Percentiles rank a stretch among this genome's conserved stretches.
Evolutionary conservation across 441 rosid genomes (phyloP).

Genomic region (Pelargonium cotyledonis): DNA sequence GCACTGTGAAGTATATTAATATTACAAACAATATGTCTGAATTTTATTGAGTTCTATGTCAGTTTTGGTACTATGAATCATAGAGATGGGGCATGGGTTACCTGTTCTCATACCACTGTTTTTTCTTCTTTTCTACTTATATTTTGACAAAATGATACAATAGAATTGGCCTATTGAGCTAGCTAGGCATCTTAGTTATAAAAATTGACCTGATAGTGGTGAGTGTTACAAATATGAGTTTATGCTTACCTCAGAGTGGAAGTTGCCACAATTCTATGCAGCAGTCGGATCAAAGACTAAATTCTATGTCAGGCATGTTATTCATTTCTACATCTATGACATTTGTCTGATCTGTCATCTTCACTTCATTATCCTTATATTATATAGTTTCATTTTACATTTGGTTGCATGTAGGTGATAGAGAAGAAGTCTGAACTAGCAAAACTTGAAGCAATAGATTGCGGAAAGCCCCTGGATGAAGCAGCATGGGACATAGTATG

Average conservation of each 20-base stretch:
- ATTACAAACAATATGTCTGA: too few species aligned
- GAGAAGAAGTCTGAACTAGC: slow-evolving; percentile 73
- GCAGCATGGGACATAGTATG: slow-evolving; percentile 88
- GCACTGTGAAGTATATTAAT: too few species aligned
- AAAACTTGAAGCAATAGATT: slow-evolving; percentile 81
- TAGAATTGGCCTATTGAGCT: background rate
- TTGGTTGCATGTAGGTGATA: slow-evolving; percentile 44
- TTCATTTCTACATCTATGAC: background rate
- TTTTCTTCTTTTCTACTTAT: background rate
- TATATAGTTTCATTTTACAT: slow-evolving; percentile 5
- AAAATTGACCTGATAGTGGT: background rate
- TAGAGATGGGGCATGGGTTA: too few species aligned
- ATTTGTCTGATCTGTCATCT: background rate
- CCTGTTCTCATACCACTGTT: background rate
- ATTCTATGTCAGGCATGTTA: background rate
- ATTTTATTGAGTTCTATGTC: too few species aligned
- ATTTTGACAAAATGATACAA: background rate
- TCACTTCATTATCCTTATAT: background rate
- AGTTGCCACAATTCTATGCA: background rate
- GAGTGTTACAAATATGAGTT: background rate
- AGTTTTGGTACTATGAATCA: too few species aligned
- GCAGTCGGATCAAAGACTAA: background rate
- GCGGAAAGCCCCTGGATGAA: slow-evolving; percentile 92
- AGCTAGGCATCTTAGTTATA: background rate
- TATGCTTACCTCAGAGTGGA: background rate